Conservation (phyloP, 2,329 filamentous ascomycete species). For the Fusarium graminum region DNA sequence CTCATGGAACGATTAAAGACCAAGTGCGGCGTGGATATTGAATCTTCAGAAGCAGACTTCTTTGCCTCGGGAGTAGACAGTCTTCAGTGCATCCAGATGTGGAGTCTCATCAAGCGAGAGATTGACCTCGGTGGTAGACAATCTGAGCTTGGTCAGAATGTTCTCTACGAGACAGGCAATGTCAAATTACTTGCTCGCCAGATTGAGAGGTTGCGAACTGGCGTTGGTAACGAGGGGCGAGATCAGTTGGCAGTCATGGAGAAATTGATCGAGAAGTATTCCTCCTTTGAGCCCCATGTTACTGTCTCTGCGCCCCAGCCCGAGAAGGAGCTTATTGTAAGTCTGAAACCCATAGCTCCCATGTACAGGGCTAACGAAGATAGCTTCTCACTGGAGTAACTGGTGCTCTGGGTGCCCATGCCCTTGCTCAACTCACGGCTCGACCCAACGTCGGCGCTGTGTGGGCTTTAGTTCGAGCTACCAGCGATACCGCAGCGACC, state of each 20-base stretch:
- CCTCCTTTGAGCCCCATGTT: slow-evolving; percentile 48
- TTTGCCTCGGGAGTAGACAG: slow-evolving; percentile 70
- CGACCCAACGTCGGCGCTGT: slow-evolving; percentile 67
- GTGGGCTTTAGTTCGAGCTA: slow-evolving; percentile 52
- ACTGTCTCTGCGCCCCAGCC: slow-evolving; percentile 42
- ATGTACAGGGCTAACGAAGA: rapidly evolving
- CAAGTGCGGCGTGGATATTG: slow-evolving; percentile 43
- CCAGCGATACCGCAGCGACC: slow-evolving; percentile 9
- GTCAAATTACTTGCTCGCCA: slow-evolving; percentile 38
- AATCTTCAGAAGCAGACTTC: slow-evolving; percentile 60
- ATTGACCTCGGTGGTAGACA: slow-evolving; percentile 62
- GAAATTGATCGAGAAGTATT: slow-evolving; percentile 56
- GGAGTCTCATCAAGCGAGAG: slow-evolving; percentile 63
- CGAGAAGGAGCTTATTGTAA: slow-evolving; percentile 51
- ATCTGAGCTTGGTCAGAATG: slow-evolving; percentile 63
- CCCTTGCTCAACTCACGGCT: slow-evolving; percentile 69
- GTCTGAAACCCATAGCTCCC: neutral
- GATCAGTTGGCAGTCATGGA: slow-evolving; percentile 53
- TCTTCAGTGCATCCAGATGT: slow-evolving; percentile 68
- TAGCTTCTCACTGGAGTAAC: slow-evolving; percentile 71
- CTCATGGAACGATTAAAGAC: slow-evolving; percentile 47
- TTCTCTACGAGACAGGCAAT: slow-evolving; percentile 67
- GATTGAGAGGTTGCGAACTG: slow-evolving; percentile 43
- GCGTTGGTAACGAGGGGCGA: slow-evolving; percentile 23
- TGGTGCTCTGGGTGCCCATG: slow-evolving; percentile 70